These are phyloP conservation scores for Trichosporon coremiiforme DNA, from an alignment of 1,284 basidiomycete species.

Conservation along the genomic window DNA sequence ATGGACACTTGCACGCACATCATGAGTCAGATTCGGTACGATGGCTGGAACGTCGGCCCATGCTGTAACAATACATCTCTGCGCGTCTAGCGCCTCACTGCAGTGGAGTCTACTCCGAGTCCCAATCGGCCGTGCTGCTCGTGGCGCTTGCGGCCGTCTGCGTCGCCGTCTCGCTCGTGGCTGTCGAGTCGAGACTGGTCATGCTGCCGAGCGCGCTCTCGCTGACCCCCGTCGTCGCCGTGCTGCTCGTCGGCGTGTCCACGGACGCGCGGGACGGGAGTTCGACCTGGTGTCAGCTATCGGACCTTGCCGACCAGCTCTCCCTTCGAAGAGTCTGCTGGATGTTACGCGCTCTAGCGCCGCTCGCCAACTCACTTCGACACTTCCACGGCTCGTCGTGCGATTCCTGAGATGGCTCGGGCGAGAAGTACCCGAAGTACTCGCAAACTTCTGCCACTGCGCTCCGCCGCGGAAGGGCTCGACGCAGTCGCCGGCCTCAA, in stretches of 20 bases:
- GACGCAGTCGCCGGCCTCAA: neutral
- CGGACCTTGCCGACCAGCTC: too few relatives aligned
- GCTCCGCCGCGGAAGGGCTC: neutral
- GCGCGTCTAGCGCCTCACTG: neutral
- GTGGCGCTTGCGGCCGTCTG: neutral
- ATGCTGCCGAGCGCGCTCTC: neutral
- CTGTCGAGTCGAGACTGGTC: neutral
- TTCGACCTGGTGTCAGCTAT: slow-evolving; percentile 14
- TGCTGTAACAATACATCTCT: slow-evolving; percentile 5
- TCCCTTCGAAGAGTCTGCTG: too few relatives aligned
- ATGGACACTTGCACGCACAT: too few relatives aligned
- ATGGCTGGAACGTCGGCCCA: too few relatives aligned
- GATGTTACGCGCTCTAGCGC: too few relatives aligned
- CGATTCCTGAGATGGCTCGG: neutral
- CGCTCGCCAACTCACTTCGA: neutral
- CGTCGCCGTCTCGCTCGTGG: slow-evolving; percentile 12
- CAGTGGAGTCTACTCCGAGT: neutral
- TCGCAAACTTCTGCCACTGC: neutral
- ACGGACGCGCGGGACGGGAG: too few relatives aligned
- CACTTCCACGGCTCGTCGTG: neutral
- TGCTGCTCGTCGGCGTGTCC: slow-evolving; percentile 6
- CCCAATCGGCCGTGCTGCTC: slow-evolving; percentile 5
- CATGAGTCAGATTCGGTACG: too few relatives aligned
- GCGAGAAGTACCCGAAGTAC: too few relatives aligned
- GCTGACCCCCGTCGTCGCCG: neutral